Evolutionary conservation across 768 basidiomycete genomes (phyloP).

Genomic region (Amyloporia xantha): DNA sequence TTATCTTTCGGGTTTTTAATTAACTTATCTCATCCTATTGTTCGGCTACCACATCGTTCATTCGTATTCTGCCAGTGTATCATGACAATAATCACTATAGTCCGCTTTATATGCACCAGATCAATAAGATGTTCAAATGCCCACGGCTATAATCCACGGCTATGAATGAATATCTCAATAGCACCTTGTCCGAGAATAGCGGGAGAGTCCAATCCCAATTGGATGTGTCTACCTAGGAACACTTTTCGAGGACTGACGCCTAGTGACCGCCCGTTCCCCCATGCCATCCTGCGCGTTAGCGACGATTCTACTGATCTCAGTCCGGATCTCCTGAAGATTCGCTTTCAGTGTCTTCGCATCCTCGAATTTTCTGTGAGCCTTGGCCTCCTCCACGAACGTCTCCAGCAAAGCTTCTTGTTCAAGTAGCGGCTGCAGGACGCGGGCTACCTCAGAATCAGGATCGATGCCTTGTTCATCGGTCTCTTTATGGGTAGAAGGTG

Average conservation of each 20-base stretch:
- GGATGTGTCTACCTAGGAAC: background rate
- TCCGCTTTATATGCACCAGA: too few species aligned
- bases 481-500: constrained; percentile 15
- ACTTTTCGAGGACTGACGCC: background rate
- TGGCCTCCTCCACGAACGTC: constrained; percentile 86
- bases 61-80: too few species aligned
- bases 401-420: constrained; percentile 93
- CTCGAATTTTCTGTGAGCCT: constrained; percentile 88
- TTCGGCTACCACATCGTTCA: too few species aligned
- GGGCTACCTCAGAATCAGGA: constrained; percentile 64
- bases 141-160: too few species aligned
- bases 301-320: constrained; percentile 72
- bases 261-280: constrained; percentile 1
- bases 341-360: constrained; percentile 80
- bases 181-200: too few species aligned
- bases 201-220: too few species aligned
- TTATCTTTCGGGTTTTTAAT: background rate
- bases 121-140: too few species aligned
- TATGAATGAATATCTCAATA: too few species aligned
- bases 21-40: constrained; percentile 3
- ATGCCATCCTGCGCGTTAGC: constrained; percentile 23
- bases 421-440: constrained; percentile 75
- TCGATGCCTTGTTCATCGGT: constrained; percentile 34
- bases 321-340: constrained; percentile 77
- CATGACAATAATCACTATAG: too few species aligned